Conservation (phyloP, 176 grass and related monocot species). For the Leersia perrieri region DNA sequence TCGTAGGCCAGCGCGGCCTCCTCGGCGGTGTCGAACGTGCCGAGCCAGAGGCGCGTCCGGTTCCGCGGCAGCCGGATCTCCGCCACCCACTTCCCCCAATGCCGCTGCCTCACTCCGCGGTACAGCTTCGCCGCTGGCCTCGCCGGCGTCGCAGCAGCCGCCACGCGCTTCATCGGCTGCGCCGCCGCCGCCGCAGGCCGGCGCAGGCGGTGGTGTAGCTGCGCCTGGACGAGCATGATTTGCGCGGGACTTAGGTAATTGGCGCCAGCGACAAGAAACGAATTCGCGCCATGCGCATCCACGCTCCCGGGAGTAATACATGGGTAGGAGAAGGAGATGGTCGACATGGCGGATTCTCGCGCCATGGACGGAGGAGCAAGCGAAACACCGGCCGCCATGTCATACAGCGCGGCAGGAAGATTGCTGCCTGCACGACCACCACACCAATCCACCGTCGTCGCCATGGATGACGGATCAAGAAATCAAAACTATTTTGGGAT, state of each 20-base stretch:
- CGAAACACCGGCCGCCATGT: not conserved
- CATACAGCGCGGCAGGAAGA: conserved; percentile 26
- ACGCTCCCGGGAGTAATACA: not conserved
- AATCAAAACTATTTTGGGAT: too few relatives aligned
- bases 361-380: conserved; percentile 19
- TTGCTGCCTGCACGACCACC: not conserved
- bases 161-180: conserved; percentile 66
- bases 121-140: conserved; percentile 58
- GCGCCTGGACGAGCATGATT: conserved; percentile 36
- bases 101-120: conserved; percentile 72
- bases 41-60: conserved; percentile 91
- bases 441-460: conserved; percentile 52
- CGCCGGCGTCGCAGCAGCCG: not conserved
- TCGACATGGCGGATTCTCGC: not conserved
- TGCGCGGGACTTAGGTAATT: conserved; percentile 32
- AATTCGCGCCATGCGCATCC: not conserved
- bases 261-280: conserved; percentile 25
- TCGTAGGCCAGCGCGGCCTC: conserved; percentile 80
- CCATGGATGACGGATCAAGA: conserved; percentile 42
- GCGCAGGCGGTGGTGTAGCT: conserved; percentile 36
- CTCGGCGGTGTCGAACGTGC: conserved; percentile 90
- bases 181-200: not conserved
- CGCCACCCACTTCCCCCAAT: conserved; percentile 83
- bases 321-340: conserved; percentile 42
- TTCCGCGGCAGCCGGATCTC: conserved; percentile 79